Evolutionary conservation across 768 basidiomycete species (phyloP), one percentile per base, ranked within the genome.

Genomic region (Phanerochaete sordida): DNA sequence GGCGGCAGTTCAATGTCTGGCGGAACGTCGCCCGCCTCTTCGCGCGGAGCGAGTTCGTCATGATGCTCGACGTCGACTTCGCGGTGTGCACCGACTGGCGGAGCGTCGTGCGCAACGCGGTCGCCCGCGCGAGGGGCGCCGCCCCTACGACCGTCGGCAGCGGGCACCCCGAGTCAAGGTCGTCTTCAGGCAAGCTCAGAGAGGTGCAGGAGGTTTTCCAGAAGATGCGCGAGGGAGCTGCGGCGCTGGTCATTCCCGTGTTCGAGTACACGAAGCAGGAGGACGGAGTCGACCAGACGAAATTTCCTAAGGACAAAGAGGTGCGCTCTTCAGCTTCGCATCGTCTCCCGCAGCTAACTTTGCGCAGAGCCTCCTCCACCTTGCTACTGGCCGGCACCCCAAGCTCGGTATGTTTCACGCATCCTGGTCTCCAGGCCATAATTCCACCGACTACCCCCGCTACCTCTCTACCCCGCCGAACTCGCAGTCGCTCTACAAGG

Each of bases 31-130:
- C 93, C 2, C 84, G 93, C 44, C 76, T 92, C 53, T 91, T 93
- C 66, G 87, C 92, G 3, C 82, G 91, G 15, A 93, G 93, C 8
- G 83, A 89, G 63, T 91, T 84, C 65, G 83, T 94, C 59, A 90
- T 95, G 86, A 90, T 94, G 87, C 84, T 95, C 54, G 94, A 95
- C 70, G 87, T 95, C 62, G 93, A 95, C 71, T 94, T 95, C 71
- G 87, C 82, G 31, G 73, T 90, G 12, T 93, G 92, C 70, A 93
- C 93, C 49, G 85, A 91, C 74, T 91, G 93, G 72, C 81, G 88
- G 59, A 69, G 73, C 28, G 77, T 82, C 9, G 75, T 92, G 62
- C 80, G 78, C 54, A 74, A 74, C 28, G 63, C 65, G 13, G 27
- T 69, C 33, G 54, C 50, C 12, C 77, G 77, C 64, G 7, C 66